Conservation (phyloP, 2,329 filamentous ascomycete species). For the Calonectria pseudoreteaudii region DNA sequence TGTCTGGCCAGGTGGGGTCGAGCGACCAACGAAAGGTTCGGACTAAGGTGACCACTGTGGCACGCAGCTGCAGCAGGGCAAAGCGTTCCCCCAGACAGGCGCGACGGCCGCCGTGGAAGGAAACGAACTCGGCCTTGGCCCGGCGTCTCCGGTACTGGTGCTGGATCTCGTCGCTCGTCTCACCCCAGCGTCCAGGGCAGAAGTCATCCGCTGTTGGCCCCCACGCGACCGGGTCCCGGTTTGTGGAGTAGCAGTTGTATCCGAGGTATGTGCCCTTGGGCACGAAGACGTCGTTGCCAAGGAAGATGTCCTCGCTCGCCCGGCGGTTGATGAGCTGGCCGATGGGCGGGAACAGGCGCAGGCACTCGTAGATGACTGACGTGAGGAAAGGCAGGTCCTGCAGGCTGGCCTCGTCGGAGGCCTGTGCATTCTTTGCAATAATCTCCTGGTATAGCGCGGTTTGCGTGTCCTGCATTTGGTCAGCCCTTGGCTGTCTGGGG, state of each 20-base stretch:
- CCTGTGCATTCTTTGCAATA: neutral
- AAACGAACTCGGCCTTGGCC: slow-evolving; percentile 53
- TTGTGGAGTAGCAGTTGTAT: slow-evolving; percentile 54
- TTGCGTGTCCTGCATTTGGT: neutral
- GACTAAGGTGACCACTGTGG: neutral
- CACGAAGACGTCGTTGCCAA: slow-evolving; percentile 47
- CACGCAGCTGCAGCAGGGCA: neutral
- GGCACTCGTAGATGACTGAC: slow-evolving; percentile 46
- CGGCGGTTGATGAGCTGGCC: slow-evolving; percentile 54
- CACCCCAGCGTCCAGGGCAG: slow-evolving; percentile 47
- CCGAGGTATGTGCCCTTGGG: slow-evolving; percentile 53
- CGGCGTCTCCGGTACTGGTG: slow-evolving; percentile 49
- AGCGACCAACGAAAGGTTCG: neutral
- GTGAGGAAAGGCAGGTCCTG: neutral
- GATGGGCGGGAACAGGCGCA: slow-evolving; percentile 62
- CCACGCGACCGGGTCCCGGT: slow-evolving; percentile 49
- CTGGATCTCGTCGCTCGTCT: slow-evolving; percentile 48
- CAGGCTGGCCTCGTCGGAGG: neutral
- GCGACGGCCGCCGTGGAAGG: slow-evolving; percentile 55
- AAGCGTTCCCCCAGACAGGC: slow-evolving; percentile 52
- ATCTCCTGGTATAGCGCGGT: neutral
- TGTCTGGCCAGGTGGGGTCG: neutral
- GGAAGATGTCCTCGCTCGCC: slow-evolving; percentile 27
- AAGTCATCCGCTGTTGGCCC: slow-evolving; percentile 45
- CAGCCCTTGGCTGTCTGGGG: neutral